A percentile compares a stretch with the other conserved stretches of the same genome.
Conservation (phyloP, 805 yeast genomes). For the Maudiozyma pseudohumilis region DNA sequence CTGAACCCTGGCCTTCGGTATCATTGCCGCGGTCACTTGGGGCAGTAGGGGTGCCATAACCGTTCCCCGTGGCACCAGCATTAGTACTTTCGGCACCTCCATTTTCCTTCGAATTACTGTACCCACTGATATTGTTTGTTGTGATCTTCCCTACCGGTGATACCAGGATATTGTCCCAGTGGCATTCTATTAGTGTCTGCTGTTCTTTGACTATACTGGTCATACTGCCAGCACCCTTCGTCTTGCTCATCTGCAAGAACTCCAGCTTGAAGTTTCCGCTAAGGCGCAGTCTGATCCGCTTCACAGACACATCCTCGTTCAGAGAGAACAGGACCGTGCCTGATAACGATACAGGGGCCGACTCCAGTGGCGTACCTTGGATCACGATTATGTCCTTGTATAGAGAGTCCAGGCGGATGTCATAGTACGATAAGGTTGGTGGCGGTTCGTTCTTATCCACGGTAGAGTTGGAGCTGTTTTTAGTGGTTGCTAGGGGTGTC, state of each 20-base stretch:
- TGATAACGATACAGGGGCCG: constrained; percentile 59
- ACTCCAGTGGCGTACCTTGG: constrained; percentile 66
- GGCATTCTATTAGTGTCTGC: constrained; percentile 54
- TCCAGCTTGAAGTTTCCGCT: constrained; percentile 56
- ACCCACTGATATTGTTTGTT: constrained; percentile 8
- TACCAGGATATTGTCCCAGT: constrained; percentile 52
- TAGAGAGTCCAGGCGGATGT: constrained; percentile 29
- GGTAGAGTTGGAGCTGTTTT: no score
- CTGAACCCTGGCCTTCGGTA: background rate
- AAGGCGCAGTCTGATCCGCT: constrained; percentile 49
- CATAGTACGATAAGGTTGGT: constrained; percentile 20
- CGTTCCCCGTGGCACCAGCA: background rate
- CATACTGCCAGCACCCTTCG: constrained; percentile 19
- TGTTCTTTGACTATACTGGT: constrained; percentile 40
- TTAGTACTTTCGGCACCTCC: background rate
- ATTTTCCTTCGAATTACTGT: background rate
- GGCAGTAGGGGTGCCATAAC: background rate
- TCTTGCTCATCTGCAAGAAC: constrained; percentile 37
- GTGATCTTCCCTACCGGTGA: constrained; percentile 24
- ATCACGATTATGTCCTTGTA: constrained; percentile 58
- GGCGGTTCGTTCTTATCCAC: constrained; percentile 5
- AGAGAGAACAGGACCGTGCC: constrained; percentile 70
- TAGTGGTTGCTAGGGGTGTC: background rate
- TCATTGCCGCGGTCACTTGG: background rate
- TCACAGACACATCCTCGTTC: constrained; percentile 56